Conservation (phyloP, 2,329 filamentous ascomycete species). For the Trichoderma oligosporum region DNA sequence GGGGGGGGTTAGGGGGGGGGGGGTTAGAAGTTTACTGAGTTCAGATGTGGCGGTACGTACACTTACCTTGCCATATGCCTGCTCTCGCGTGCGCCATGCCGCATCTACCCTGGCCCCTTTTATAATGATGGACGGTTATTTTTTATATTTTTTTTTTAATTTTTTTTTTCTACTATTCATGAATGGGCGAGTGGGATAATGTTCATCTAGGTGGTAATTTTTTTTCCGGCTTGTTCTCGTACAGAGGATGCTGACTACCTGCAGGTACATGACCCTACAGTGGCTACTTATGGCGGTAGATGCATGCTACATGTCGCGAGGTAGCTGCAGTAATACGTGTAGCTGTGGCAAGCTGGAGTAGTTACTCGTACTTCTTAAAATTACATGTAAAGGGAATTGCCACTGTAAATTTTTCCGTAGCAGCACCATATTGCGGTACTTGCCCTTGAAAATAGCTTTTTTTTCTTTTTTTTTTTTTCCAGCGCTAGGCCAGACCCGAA, state of each 20-base stretch:
- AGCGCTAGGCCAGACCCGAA: conserved; percentile 16
- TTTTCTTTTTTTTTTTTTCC: not conserved
- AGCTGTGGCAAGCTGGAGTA: too few relatives aligned
- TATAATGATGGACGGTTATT: not conserved
- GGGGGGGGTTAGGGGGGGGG: too few relatives aligned
- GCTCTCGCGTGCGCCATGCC: conserved; percentile 16
- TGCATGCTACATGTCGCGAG: too few relatives aligned
- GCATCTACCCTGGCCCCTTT: conserved; percentile 8
- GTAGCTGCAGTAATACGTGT: too few relatives aligned
- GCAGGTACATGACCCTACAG: too few relatives aligned
- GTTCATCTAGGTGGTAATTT: too few relatives aligned
- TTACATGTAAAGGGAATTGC: not conserved
- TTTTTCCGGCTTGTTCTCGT: too few relatives aligned
- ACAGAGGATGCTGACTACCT: too few relatives aligned
- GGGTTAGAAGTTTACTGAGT: too few relatives aligned
- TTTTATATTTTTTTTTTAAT: not conserved
- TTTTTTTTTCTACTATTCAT: not conserved
- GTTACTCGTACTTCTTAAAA: too few relatives aligned
- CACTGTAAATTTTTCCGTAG: not conserved
- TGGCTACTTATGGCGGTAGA: too few relatives aligned
- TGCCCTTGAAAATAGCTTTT: not conserved
- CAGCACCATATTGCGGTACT: not conserved
- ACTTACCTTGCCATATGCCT: conserved; percentile 11
- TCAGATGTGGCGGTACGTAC: not conserved
- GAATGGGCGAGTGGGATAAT: too few relatives aligned